These are phyloP conservation scores for Colletotrichum sp. DNA, from an alignment of 2,329 filamentous ascomycete species.

Conservation along the genomic window DNA sequence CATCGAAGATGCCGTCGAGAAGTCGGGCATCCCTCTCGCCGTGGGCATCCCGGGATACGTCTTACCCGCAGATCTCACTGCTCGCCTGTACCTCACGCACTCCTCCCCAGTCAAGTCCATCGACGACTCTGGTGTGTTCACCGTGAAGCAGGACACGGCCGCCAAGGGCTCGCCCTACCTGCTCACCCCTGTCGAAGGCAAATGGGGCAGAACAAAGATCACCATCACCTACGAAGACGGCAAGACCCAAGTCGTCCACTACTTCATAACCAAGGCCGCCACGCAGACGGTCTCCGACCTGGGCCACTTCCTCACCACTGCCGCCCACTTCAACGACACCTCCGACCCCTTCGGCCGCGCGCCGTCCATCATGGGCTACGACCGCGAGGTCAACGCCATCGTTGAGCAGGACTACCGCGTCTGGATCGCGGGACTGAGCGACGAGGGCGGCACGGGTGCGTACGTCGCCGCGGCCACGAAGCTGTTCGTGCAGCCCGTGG, in stretches of 20 bases:
- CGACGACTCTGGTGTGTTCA: slow-evolving; percentile 38
- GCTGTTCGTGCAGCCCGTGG: slow-evolving; percentile 53
- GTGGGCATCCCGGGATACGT: slow-evolving; percentile 61
- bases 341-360: slow-evolving; percentile 59
- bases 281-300: slow-evolving; percentile 49
- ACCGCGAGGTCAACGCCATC: slow-evolving; percentile 48
- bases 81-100: slow-evolving; percentile 49
- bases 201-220: slow-evolving; percentile 56
- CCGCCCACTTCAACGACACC: slow-evolving; percentile 55
- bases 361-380: slow-evolving; percentile 62
- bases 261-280: slow-evolving; percentile 55
- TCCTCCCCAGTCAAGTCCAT: slow-evolving; percentile 44
- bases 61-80: slow-evolving; percentile 50
- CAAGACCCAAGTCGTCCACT: slow-evolving; percentile 58
- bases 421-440: slow-evolving; percentile 65
- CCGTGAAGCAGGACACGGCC: not conserved
- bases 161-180: slow-evolving; percentile 34
- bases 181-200: slow-evolving; percentile 43
- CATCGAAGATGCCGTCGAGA: slow-evolving; percentile 48
- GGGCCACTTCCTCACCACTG: slow-evolving; percentile 57
- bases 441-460: slow-evolving; percentile 62
- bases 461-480: slow-evolving; percentile 62
- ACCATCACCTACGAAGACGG: slow-evolving; percentile 52
- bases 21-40: slow-evolving; percentile 50
- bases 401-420: slow-evolving; percentile 54